Evolutionary conservation across 495 filamentous ascomycete species (phyloP).

Genomic region (Sphaerosporella brunnea): DNA sequence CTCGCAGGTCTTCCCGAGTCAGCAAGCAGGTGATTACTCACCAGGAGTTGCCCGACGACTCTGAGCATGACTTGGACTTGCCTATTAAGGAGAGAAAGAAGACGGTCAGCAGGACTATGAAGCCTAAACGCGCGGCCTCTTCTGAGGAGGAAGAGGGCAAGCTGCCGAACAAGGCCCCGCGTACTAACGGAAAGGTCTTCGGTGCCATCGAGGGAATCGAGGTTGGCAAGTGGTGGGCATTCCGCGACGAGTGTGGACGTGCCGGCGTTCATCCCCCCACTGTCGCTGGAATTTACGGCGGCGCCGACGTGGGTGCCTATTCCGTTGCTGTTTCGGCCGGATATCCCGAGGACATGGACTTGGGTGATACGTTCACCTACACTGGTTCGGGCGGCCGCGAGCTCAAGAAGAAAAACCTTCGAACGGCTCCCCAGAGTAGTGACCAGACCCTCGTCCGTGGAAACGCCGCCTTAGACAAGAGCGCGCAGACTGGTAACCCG

Average conservation of each 20-base stretch:
- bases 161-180: conserved; percentile 8
- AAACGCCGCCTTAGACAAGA: conserved; percentile 19
- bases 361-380: conserved; percentile 26
- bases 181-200: conserved; percentile 11
- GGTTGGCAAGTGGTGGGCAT: conserved; percentile 21
- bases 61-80: neutral
- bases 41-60: too few relatives aligned
- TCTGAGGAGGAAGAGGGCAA: neutral
- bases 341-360: conserved; percentile 26
- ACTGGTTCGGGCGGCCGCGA: conserved; percentile 26
- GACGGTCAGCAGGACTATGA: neutral
- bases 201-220: conserved; percentile 15
- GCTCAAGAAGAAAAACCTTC: conserved; percentile 24
- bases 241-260: conserved; percentile 13
- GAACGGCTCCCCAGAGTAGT: conserved; percentile 22
- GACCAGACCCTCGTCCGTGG: conserved; percentile 17
- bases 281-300: conserved; percentile 23
- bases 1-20: neutral
- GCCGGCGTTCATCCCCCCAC: conserved; percentile 14
- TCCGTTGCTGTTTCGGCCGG: conserved; percentile 26
- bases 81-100: neutral
- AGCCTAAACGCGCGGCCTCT: neutral
- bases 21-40: neutral
- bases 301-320: conserved; percentile 11
- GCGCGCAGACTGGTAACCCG: conserved; percentile 19